Base-by-base conservation (phyloP, 441 rosid species). In the Gossypium davidsonii region DNA sequence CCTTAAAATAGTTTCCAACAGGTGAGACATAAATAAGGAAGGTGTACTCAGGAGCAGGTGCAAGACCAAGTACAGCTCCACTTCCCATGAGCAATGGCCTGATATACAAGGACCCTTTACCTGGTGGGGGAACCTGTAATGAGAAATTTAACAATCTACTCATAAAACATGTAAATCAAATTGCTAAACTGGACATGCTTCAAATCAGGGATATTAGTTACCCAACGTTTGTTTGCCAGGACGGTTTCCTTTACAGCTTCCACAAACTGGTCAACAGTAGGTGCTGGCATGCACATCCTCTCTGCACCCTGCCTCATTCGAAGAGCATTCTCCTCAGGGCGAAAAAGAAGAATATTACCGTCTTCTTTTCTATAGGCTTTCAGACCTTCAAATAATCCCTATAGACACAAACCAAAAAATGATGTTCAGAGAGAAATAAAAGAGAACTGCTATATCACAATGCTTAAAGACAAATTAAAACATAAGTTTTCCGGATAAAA, bases 241-340 rank as follows among this genome's bases (percentile, higher is more conserved):
- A 88, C 91, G 70, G 86, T 85, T 59, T 67, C 79, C 82, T 83
- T 86, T 52, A 89, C 87, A 71, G 94, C 94, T 80, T 88, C 85
- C 12, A 89, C 82, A 78, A 88, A 89, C 79, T 89, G 88, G 18
- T 88, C 87, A 67, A 88, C 74, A 4, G 85, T 84, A 11, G 94
- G 94, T 51, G 94, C 80, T 20, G 90, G 90, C 94, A 89, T 89
- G 79, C 91, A 88, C 91, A 89, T 88, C 70, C 91, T 81, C 62
- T 88, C 94, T 12, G 94, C 94, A 60, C 94, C 94, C 78, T 73
- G 73, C 76, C 84, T 83, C 94, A 89, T 83, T 63, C 92, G 84
- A 63, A 68, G 74, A 31, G 90, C 91, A 82, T 89, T 89, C 82
- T 89, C 94, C 75, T 88, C 89, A 0, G 94, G 91, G 52, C 94